Evolutionary conservation across 768 basidiomycete species (phyloP).

Genomic region (Hypholoma sublateritium): DNA sequence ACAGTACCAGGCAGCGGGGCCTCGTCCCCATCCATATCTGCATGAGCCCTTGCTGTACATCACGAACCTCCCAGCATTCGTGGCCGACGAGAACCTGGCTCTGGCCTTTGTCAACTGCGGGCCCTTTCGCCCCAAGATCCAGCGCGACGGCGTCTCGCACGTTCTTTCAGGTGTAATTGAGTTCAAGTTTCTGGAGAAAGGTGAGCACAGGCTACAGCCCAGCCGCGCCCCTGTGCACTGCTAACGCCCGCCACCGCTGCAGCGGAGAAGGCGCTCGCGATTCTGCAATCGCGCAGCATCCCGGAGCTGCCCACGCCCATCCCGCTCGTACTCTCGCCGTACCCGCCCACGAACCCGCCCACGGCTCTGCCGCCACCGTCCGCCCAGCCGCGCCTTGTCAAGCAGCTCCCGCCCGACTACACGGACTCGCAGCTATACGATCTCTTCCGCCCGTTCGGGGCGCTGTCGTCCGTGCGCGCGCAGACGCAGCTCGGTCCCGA

Average conservation of each 20-base stretch:
- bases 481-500: conserved; percentile 77
- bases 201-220: conserved; percentile 37
- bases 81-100: conserved; percentile 78
- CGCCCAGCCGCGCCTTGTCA: conserved; percentile 79
- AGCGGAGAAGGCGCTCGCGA: conserved; percentile 91
- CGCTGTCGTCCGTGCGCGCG: conserved; percentile 74
- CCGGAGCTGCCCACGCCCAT: conserved; percentile 60
- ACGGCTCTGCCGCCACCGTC: conserved; percentile 73
- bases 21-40: conserved; percentile 77
- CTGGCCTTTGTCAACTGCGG: conserved; percentile 71
- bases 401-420: conserved; percentile 72
- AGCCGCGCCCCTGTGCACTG: conserved; percentile 5
- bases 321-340: conserved; percentile 74
- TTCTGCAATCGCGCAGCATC: conserved; percentile 73
- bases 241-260: conserved; percentile 15
- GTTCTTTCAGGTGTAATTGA: conserved; percentile 75
- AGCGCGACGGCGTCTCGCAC: conserved; percentile 53
- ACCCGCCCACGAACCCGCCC: conserved; percentile 76
- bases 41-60: conserved; percentile 83
- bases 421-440: conserved; percentile 79
- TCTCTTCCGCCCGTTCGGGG: conserved; percentile 81
- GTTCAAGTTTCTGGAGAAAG: conserved; percentile 81
- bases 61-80: conserved; percentile 70
- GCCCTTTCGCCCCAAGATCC: conserved; percentile 79
- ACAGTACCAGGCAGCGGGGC: conserved; percentile 32